Conservation (phyloP, 257 asterid species). For the Nicotiana undulata region DNA sequence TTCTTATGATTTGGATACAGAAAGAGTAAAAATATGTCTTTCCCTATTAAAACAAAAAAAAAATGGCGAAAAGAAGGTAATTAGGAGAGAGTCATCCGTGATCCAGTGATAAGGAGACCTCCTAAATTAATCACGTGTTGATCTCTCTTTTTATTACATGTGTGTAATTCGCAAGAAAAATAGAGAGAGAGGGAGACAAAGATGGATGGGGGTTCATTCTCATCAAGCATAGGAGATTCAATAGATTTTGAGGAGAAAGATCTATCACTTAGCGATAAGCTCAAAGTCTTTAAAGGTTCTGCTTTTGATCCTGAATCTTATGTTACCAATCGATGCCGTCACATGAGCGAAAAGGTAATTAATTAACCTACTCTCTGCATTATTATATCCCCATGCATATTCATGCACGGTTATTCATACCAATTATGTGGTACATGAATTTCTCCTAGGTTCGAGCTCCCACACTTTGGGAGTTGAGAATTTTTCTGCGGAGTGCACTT, state of each 20-base stretch:
- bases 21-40: too few species aligned
- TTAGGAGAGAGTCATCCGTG: not conserved
- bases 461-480: too few species aligned
- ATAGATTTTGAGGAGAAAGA: constrained; percentile 56
- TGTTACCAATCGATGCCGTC: constrained; percentile 45
- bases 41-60: too few species aligned
- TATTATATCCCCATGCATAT: not conserved
- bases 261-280: constrained; percentile 55
- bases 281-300: constrained; percentile 62
- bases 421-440: too few species aligned
- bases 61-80: too few species aligned
- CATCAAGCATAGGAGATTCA: constrained; percentile 51
- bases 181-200: not conserved
- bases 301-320: constrained; percentile 45
- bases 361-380: not conserved
- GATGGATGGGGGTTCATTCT: constrained; percentile 49
- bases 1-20: too few species aligned
- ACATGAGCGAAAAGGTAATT: constrained; percentile 70
- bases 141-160: not conserved
- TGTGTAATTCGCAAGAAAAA: too few species aligned
- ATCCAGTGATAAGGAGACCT: not conserved
- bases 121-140: not conserved
- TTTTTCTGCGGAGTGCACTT: too few species aligned
- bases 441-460: too few species aligned
- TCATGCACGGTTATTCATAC: not conserved